phyloP scores from a whole-genome alignment of 805 yeast genomes.

The Candida wancherniae region DNA sequence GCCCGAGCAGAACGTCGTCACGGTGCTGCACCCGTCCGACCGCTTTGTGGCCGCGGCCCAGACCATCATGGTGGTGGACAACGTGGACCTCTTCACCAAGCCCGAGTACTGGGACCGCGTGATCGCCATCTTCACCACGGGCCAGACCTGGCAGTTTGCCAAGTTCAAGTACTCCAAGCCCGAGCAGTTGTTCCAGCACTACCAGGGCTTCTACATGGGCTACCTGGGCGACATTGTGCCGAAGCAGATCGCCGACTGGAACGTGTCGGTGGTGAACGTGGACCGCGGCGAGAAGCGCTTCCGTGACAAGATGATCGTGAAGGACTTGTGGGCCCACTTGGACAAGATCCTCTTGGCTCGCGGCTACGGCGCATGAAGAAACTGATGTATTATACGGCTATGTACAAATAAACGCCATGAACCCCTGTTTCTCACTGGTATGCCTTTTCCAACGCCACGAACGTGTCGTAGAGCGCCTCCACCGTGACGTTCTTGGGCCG shows the following conservation, averaged over 20 bases:
- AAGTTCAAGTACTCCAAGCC: constrained; percentile 83
- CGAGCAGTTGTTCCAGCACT: constrained; percentile 70
- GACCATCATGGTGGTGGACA: constrained; percentile 77
- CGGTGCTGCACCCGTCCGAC: constrained; percentile 52
- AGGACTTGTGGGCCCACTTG: constrained; percentile 76
- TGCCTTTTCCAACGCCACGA: constrained; percentile 52
- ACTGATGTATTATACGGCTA: constrained; percentile 1
- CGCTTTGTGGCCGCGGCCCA: constrained; percentile 48
- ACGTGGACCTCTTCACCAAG: constrained; percentile 74
- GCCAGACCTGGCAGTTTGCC: constrained; percentile 96
- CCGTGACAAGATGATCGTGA: constrained; percentile 82
- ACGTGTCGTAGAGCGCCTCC: constrained; percentile 49
- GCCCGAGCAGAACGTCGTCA: constrained; percentile 38
- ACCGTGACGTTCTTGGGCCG: constrained; percentile 39
- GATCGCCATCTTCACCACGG: constrained; percentile 92
- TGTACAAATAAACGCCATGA: not conserved
- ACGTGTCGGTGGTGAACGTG: constrained; percentile 69
- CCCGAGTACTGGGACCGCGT: constrained; percentile 99
- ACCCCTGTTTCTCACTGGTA: constrained; percentile 30
- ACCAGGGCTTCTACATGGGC: constrained; percentile 74
- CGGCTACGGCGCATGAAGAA: constrained; percentile 44
- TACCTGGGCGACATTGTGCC: constrained; percentile 81
- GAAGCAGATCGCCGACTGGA: constrained; percentile 75
- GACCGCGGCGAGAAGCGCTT: constrained; percentile 78
- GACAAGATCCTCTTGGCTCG: constrained; percentile 67